Evolutionary conservation across 306 rosid genomes (phyloP).

Genomic region (Glycine tomentella): DNA sequence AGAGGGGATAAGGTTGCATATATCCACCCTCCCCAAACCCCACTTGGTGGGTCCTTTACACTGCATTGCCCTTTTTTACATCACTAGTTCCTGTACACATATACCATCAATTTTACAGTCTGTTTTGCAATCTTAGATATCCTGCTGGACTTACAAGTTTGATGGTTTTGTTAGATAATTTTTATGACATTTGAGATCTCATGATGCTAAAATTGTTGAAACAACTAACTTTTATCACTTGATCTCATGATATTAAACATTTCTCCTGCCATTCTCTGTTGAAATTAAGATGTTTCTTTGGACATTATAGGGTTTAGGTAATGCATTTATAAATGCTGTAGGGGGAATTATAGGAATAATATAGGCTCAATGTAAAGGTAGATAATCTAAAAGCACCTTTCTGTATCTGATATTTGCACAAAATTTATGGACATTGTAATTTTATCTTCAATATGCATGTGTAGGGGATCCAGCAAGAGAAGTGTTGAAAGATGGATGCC

Average conservation of each 20-base stretch:
- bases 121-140: background rate
- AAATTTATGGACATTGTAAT: constrained; percentile 46
- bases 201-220: background rate
- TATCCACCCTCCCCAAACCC: no score
- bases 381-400: background rate
- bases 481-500: constrained; percentile 73
- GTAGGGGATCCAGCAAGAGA: constrained; percentile 77
- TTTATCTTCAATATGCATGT: constrained; percentile 34
- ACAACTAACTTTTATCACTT: background rate
- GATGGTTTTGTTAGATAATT: constrained; percentile 5
- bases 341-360: no score
- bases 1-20: no score
- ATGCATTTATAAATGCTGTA: background rate
- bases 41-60: no score
- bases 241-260: background rate
- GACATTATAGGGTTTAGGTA: background rate
- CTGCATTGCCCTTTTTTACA: no score
- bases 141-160: background rate
- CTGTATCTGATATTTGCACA: background rate
- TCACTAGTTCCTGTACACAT: no score
- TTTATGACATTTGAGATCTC: background rate
- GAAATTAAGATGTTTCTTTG: background rate
- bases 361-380: background rate
- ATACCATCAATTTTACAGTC: background rate
- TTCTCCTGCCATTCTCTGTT: background rate